A percentile compares a stretch with the other conserved stretches of the same genome.
Evolutionary conservation across 2,329 filamentous ascomycete genomes (phyloP).

Genomic region (Xylaria polymorpha): DNA sequence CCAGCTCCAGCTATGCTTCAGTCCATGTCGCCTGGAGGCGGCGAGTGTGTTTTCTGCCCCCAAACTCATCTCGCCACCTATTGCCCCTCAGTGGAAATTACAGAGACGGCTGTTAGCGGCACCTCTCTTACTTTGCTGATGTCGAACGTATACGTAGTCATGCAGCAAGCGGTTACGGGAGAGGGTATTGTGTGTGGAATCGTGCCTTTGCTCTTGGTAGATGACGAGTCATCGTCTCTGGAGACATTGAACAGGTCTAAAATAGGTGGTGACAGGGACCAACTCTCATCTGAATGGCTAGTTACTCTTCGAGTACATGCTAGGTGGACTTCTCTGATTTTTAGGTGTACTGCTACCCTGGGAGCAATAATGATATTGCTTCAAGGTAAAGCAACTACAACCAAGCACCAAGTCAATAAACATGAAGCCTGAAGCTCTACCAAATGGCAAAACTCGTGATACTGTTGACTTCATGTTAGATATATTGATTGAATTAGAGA

Average conservation of each 20-base stretch:
- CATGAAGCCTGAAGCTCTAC: slow-evolving; percentile 2
- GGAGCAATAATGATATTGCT: background rate
- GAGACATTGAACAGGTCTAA: background rate
- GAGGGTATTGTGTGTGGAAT: slow-evolving; percentile 2
- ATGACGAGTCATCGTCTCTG: background rate
- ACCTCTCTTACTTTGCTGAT: background rate
- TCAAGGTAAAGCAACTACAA: background rate
- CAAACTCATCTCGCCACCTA: slow-evolving; percentile 23
- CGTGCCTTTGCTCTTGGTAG: background rate
- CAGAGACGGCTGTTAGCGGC: background rate
- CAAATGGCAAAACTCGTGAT: background rate
- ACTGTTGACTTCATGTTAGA: background rate
- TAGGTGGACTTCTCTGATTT: background rate
- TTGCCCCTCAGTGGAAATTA: slow-evolving; percentile 5
- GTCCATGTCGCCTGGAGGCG: background rate
- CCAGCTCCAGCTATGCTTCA: slow-evolving; percentile 2
- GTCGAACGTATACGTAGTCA: background rate
- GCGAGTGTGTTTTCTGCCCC: slow-evolving; percentile 10
- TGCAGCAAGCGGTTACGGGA: background rate
- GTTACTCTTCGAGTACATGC: background rate
- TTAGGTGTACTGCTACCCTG: background rate
- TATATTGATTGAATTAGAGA: background rate
- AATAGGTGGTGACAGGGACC: background rate
- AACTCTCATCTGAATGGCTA: background rate
- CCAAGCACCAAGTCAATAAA: background rate